Evolutionary conservation across 202 grass and related monocot species (phyloP).

Genomic region (Zizania palustris): DNA sequence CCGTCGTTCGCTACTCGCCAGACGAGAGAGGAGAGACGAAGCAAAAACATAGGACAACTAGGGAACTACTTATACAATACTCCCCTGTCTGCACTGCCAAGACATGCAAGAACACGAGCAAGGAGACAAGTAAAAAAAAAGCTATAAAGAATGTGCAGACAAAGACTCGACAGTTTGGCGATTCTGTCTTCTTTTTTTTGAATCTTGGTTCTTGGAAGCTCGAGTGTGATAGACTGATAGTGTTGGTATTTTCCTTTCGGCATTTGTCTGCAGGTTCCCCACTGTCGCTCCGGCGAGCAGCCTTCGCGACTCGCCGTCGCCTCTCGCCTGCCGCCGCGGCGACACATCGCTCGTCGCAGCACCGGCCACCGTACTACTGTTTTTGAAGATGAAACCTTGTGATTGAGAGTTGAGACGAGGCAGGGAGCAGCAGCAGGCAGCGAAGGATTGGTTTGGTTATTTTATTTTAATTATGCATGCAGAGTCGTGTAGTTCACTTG

Average conservation of each 20-base stretch:
- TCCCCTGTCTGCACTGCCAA: background rate
- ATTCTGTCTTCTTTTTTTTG: too few species aligned
- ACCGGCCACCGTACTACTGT: too few species aligned
- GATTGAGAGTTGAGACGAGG: background rate
- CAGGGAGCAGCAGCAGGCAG: background rate
- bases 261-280: slow-evolving; percentile 27
- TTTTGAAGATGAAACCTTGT: too few species aligned
- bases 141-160: slow-evolving; percentile 3
- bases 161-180: slow-evolving; percentile 41
- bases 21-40: too few species aligned
- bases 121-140: background rate
- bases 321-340: slow-evolving; percentile 19
- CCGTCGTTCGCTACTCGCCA: too few species aligned
- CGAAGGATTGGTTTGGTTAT: background rate
- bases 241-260: background rate
- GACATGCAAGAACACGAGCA: background rate
- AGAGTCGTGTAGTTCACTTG: background rate
- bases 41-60: too few species aligned
- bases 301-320: slow-evolving; percentile 22
- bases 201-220: background rate
- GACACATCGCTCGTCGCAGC: background rate
- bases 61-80: too few species aligned
- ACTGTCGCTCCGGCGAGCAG: background rate
- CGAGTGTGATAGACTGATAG: background rate
- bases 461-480: too few species aligned